Percentiles rank a stretch among this genome's conserved stretches.
These are phyloP conservation scores for Caloboletus inedulis DNA, from an alignment of 1,284 basidiomycete species.

Conservation along the genomic window DNA sequence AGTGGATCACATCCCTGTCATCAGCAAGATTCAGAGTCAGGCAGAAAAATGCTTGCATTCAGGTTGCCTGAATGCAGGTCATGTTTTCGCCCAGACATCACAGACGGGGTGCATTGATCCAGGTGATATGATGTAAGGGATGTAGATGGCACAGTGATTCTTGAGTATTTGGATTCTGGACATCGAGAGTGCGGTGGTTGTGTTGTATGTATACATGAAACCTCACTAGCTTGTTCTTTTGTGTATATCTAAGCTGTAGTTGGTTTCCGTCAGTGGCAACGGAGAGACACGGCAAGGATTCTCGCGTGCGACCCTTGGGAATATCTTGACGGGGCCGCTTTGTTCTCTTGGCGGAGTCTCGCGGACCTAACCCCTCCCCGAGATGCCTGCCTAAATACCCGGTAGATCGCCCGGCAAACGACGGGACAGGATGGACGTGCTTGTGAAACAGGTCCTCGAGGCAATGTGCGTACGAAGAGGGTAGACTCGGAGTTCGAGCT, in stretches of 20 bases:
- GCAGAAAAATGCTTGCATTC: background rate
- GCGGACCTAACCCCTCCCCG: conserved; percentile 42
- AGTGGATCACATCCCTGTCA: background rate
- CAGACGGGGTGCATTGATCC: no score
- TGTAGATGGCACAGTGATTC: no score
- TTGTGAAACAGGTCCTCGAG: conserved; percentile 26
- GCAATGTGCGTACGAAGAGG: conserved; percentile 15
- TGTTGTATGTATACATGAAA: no score
- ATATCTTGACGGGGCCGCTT: background rate
- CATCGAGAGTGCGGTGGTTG: background rate
- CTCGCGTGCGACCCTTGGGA: background rate
- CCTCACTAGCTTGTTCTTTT: no score
- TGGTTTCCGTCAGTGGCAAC: no score
- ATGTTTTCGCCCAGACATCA: no score
- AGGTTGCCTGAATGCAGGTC: no score
- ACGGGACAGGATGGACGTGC: conserved; percentile 19
- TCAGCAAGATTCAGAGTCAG: background rate
- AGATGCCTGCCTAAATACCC: conserved; percentile 17
- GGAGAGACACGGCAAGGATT: no score
- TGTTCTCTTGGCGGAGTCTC: background rate
- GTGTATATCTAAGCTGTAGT: no score
- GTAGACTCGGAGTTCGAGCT: conserved; percentile 14
- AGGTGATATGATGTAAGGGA: background rate
- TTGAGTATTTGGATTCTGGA: background rate
- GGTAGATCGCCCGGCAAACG: conserved; percentile 31